Percentiles rank a stretch among this genome's conserved stretches.
These are phyloP conservation scores for Rutstroemia sydowiana DNA, from an alignment of 2,329 filamentous ascomycete genomes.

Conservation along the genomic window DNA sequence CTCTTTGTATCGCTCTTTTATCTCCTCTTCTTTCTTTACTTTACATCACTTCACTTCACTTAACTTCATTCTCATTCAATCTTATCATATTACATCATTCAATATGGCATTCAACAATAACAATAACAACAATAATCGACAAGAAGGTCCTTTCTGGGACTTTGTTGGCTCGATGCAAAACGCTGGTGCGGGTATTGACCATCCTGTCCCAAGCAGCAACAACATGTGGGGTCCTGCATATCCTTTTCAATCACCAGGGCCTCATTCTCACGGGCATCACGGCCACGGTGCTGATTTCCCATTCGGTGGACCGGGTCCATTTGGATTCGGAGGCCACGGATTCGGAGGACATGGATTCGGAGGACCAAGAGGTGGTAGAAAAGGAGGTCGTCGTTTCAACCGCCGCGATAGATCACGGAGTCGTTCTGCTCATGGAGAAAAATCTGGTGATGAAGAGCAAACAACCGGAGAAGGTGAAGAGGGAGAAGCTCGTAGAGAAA, in stretches of 20 bases:
- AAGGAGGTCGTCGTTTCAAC: constrained; percentile 18
- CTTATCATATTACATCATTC: constrained; percentile 6
- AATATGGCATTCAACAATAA: constrained; percentile 28
- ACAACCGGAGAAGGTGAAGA: constrained; percentile 3
- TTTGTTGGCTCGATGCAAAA: constrained; percentile 23
- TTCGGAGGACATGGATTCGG: too few species aligned
- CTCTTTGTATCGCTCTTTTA: not conserved
- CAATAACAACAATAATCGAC: constrained; percentile 17
- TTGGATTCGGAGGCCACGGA: constrained; percentile 12
- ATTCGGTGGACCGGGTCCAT: constrained; percentile 5
- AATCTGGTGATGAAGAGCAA: constrained; percentile 18
- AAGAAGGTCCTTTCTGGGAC: constrained; percentile 24
- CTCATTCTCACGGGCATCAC: constrained; percentile 10
- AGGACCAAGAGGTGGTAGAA: constrained; percentile 11
- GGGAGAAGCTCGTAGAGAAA: constrained; percentile 13
- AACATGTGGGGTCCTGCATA: constrained; percentile 8
- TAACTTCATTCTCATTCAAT: not conserved
- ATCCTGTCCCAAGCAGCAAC: constrained; percentile 15
- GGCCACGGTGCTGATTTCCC: constrained; percentile 5
- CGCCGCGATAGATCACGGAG: constrained; percentile 10
- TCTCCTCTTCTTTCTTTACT: not conserved
- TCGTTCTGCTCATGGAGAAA: not conserved
- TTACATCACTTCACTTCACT: not conserved
- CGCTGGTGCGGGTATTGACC: constrained; percentile 25
- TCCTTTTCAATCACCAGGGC: constrained; percentile 2